These are phyloP conservation scores for Bullera alba DNA, from an alignment of 768 basidiomycete species.

Conservation along the genomic window DNA sequence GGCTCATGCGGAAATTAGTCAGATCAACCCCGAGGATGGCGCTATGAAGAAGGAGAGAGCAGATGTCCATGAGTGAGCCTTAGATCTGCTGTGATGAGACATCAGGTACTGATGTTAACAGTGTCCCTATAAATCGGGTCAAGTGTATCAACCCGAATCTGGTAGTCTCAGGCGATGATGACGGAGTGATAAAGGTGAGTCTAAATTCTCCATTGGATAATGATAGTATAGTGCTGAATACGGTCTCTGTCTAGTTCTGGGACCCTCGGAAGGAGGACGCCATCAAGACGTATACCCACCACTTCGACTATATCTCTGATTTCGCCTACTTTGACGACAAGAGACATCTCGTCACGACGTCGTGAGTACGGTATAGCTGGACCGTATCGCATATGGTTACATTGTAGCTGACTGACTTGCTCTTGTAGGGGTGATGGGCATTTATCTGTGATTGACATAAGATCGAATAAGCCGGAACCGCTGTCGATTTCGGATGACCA, in stretches of 20 bases:
- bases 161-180: conserved; percentile 83
- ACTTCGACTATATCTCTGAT: conserved; percentile 91
- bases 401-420: not conserved
- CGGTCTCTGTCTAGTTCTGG: no score
- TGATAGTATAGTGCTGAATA: not conserved
- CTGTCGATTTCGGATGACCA: conserved; percentile 87
- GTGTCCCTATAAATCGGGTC: conserved; percentile 79
- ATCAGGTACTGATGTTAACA: conserved; percentile 34
- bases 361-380: conserved; percentile 51
- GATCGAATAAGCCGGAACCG: conserved; percentile 70
- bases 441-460: conserved; percentile 82
- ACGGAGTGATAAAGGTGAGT: conserved; percentile 81
- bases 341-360: conserved; percentile 77
- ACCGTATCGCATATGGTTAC: not conserved
- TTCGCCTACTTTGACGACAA: conserved; percentile 79
- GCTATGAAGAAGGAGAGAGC: conserved; percentile 26
- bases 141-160: conserved; percentile 63
- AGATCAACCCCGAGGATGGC: conserved; percentile 25
- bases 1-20: conserved; percentile 14
- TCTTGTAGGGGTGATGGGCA: conserved; percentile 79
- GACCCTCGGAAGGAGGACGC: conserved; percentile 66
- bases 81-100: not conserved
- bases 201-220: not conserved
- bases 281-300: conserved; percentile 67
- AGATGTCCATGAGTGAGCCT: conserved; percentile 36